Evolutionary conservation across 495 filamentous ascomycete species (phyloP), one percentile per base, ranked within the genome.

Genomic region (Penicillium lividum): DNA sequence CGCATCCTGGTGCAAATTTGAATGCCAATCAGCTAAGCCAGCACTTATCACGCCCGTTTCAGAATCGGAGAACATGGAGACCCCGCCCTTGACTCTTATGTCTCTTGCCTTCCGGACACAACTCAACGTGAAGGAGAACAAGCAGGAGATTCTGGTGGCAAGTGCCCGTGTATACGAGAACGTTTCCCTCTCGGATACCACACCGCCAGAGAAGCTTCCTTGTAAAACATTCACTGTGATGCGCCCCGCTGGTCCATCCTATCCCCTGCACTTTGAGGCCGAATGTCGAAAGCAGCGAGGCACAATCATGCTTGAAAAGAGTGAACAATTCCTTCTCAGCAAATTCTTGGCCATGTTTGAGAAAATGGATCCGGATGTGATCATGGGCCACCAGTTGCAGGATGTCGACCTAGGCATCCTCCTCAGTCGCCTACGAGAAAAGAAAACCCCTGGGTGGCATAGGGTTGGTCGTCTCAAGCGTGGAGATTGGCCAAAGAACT

Each of bases 381-480:
- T 98, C 27, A 82, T 98, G 68, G 94, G 94, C n/a, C 94, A 98
- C 67, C 89, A 95, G 68, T 81, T 98, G 27, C 95, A 98, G 73
- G 95, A 94, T 64, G 92, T 98, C 4, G 94, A 98, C 64, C 96
- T 94, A 63, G 92, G 92, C 63, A 87, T 97, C 53, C 76, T 98
- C 30, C 77, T 98, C 7, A 94, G 84, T 70, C 86, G 94, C 18
- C 80, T 98, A 68, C 86, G 89, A 57, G 92, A 97, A 63, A 90
- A 86, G 73, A 97, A 92, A 72, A 93, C 90, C 0, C 90, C 89
- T 7, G 87, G 90, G 42, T 98, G 94, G 94, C 93, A 94, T 61
- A 84, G 92, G 31, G 87, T 98, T 54, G 94, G 94, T 48, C 82
- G 94, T 56, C 75, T 98, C 63, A 88, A 87, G 72, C 86, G 93